phyloP scores from a whole-genome alignment of 1,284 basidiomycete species.

The Cutaneotrichosporon cutaneum region DNA sequence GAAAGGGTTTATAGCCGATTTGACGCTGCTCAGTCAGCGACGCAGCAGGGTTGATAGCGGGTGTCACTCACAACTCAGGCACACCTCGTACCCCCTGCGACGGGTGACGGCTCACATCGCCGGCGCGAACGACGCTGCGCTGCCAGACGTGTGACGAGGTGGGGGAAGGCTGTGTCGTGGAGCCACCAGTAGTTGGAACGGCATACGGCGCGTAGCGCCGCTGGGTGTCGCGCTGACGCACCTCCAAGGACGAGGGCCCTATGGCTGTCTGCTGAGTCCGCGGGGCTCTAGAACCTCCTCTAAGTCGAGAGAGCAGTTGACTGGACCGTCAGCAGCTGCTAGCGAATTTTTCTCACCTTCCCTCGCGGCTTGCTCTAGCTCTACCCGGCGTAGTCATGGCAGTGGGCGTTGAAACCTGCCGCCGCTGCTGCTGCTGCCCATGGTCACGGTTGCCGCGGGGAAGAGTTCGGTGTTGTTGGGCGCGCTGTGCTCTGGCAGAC shows the following conservation, averaged over 20 bases:
- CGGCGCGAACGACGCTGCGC: no score
- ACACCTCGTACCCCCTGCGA: no score
- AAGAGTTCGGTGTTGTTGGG: no score
- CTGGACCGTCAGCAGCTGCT: neutral
- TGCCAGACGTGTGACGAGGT: neutral
- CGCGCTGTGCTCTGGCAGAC: no score
- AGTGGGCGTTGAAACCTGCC: neutral
- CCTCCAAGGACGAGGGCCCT: neutral
- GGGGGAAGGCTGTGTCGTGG: neutral
- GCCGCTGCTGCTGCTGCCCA: no score
- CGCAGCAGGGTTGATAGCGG: neutral
- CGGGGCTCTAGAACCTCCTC: neutral
- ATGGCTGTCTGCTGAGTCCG: neutral
- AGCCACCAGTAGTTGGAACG: neutral
- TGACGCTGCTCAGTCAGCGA: neutral
- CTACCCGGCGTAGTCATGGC: neutral
- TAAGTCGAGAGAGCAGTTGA: neutral
- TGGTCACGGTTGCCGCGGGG: no score
- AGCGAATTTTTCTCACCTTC: neutral
- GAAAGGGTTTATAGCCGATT: neutral
- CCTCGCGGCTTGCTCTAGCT: neutral
- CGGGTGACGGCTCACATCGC: neutral
- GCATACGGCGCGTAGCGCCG: neutral
- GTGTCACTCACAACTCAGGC: neutral
- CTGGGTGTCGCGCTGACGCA: neutral